phyloP scores from a whole-genome alignment of 495 filamentous ascomycete genomes.

The Sordaria brevicollis region DNA sequence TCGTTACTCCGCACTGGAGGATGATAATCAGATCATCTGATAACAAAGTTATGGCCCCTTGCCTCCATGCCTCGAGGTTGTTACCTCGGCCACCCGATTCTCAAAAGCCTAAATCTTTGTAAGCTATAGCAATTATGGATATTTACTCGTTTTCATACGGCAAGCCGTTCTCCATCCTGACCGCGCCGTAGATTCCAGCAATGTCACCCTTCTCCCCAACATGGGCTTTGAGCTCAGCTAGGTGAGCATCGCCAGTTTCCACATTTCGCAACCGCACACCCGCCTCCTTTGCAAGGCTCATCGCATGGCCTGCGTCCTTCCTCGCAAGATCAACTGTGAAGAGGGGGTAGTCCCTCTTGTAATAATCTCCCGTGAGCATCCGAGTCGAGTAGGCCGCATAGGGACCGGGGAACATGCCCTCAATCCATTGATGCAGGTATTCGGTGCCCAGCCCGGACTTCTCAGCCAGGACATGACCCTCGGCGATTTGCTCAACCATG shows the following conservation, averaged over 20 bases:
- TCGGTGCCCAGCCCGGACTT: slow-evolving; percentile 66
- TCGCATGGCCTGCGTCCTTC: slow-evolving; percentile 76
- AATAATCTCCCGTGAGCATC: slow-evolving; percentile 67
- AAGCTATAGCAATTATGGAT: not conserved
- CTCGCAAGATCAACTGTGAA: slow-evolving; percentile 80
- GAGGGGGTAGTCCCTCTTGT: slow-evolving; percentile 51
- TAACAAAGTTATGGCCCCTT: not conserved
- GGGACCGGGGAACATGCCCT: slow-evolving; percentile 52
- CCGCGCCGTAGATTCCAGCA: slow-evolving; percentile 72
- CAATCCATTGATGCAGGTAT: slow-evolving; percentile 57
- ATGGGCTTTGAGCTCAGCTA: slow-evolving; percentile 56
- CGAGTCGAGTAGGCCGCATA: slow-evolving; percentile 62
- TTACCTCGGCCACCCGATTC: not conserved
- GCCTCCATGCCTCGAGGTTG: not conserved
- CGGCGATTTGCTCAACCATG: slow-evolving; percentile 69
- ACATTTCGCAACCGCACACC: slow-evolving; percentile 55
- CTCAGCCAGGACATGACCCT: slow-evolving; percentile 69
- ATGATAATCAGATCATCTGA: not conserved
- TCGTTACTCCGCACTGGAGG: not conserved
- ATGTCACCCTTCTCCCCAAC: slow-evolving; percentile 70
- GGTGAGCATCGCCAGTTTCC: slow-evolving; percentile 58
- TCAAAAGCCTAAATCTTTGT: not conserved
- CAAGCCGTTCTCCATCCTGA: slow-evolving; percentile 58
- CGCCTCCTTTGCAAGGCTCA: slow-evolving; percentile 48
- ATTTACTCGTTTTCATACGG: slow-evolving; percentile 49